A percentile compares a stretch with the other conserved stretches of the same genome.
Evolutionary conservation across 768 basidiomycete genomes (phyloP).

Genomic region (Lepiota subincarnata): DNA sequence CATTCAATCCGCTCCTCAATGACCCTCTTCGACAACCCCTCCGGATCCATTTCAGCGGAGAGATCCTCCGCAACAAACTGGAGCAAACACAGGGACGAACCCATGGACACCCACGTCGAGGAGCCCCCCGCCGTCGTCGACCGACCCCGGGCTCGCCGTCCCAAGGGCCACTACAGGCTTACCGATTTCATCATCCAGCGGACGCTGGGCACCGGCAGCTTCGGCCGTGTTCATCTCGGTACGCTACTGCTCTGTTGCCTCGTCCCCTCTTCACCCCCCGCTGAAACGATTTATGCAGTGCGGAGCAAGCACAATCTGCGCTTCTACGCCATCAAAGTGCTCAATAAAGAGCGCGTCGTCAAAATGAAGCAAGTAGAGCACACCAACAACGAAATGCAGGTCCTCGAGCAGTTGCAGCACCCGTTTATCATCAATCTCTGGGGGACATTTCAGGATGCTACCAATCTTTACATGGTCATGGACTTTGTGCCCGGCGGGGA

Average conservation of each 20-base stretch:
- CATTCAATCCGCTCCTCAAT: slow-evolving; percentile 19
- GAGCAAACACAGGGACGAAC: slow-evolving; percentile 21
- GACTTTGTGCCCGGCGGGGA: slow-evolving; percentile 97
- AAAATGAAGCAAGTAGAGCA: slow-evolving; percentile 95
- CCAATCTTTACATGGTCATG: slow-evolving; percentile 98
- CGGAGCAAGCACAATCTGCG: slow-evolving; percentile 92
- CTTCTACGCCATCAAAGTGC: slow-evolving; percentile 93
- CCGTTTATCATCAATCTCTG: slow-evolving; percentile 95
- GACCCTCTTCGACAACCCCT: slow-evolving; percentile 41
- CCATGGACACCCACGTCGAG: slow-evolving; percentile 14
- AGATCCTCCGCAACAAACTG: slow-evolving; percentile 43
- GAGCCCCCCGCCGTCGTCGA: slow-evolving; percentile 14
- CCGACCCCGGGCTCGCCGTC: slow-evolving; percentile 27
- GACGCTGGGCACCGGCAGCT: slow-evolving; percentile 91
- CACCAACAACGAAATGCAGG: slow-evolving; percentile 90
- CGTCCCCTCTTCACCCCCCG: slow-evolving; percentile 11
- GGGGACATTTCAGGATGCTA: slow-evolving; percentile 89
- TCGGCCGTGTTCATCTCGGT: slow-evolving; percentile 95
- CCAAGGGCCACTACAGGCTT: slow-evolving; percentile 67
- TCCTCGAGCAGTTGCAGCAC: slow-evolving; percentile 82
- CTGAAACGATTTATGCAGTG: slow-evolving; percentile 40
- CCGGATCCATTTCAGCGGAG: slow-evolving; percentile 63
- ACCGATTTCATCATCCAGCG: slow-evolving; percentile 77
- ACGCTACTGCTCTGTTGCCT: slow-evolving; percentile 14
- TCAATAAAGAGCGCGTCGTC: slow-evolving; percentile 90